Base-by-base conservation (phyloP, 2,329 filamentous ascomycete genomes). In the Botrytis cinerea region DNA sequence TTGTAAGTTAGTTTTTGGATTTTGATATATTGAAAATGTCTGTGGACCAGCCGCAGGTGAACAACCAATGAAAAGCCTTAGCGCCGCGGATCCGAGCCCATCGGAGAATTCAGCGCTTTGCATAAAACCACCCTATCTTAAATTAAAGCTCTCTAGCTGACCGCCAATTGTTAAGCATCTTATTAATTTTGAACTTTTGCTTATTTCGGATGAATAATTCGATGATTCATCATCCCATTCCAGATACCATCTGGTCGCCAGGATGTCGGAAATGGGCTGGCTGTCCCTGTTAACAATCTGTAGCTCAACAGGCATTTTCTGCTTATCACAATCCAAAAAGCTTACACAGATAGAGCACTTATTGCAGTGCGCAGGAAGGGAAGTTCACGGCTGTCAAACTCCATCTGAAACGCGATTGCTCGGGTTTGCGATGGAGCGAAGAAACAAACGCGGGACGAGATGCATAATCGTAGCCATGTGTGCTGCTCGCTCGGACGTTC, bases 391-490 rank as follows among this genome's bases (percentile, higher is more conserved):
- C 38, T 62, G 35, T 40, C 60, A 40, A 38, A 40, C 40, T n/a
- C 60, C 60, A 62, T n/a, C 25, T n/a, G 60, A 62, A 62, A 62
- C 60, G 25, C 22, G 22, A 62, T 62, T 62, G 35, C 35, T 18
- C 28, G 51, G 14, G 25, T 18, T 57, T 57, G n/a, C 6, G 5
- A 57, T 28, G 51, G 22, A n/a, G 35, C 35, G 25, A 62, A 62
- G 60, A 62, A 62, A 40, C 60, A 62, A 62, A 40, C 20, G 35
- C 60, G 35, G 25, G 60, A 40, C 25, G 18, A 35, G 57, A 59
- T 59, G 57, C 38, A 38, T n/a, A 18, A 38, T 22, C 59, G 38
- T 40, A 40, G 22, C 40, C 22, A 35, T 7, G 16, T 18, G 40
- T n/a, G 35, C 60, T 40, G 16, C 35, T 28, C 60, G 60, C 60